Evolutionary conservation across 108 stramenopile genomes (phyloP), one percentile per base, ranked within the genome.

Genomic region (Aureococcus anophagefferens): DNA sequence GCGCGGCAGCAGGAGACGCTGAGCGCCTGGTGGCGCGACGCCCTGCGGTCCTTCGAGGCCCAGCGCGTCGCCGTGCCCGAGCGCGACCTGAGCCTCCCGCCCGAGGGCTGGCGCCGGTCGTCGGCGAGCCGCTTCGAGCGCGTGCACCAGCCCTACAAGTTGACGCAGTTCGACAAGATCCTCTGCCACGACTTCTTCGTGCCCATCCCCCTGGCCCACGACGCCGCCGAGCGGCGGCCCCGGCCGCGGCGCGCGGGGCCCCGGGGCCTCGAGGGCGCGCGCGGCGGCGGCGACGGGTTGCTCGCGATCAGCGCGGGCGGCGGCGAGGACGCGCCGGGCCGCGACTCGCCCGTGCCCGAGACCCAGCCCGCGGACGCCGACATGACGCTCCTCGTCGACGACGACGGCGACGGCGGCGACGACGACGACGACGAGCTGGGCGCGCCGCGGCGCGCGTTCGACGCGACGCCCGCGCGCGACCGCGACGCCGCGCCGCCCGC

Each of bases 161-260:
- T 89, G 35, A 32, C 85, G 33, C 80, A 83, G 67, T 83, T 83
- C 63, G 83, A 83, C 66, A 79, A 83, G 72, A 72, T 89, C 67
- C 89, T 93, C 72, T 81, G 79, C 34, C 68, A 80, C 0, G 70
- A 77, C 13, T 93, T 89, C 89, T 85, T 88, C 25, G 84, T 81
- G 37, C 91, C 91, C 51, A 85, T 89, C 15, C 80, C 89, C 65
- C 83, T 88, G 36, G 81, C 84, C 29, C 89, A 89, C 74, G 78
- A 88, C 51, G 82, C 86, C 32, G 86, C 88, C 66, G 89, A 91
- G 64, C 72, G 69, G 59, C 65, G 67, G 37, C 63, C 75, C 1
- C 32, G 70, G 18, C 86, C 83, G 36, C 82, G 84, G 34, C 84
- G 86, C 63, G 62, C 68, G 17, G 86, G 82, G 73, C 65, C 72